Evolutionary conservation across 257 asterid genomes (phyloP), one percentile per base, ranked within the genome.

Genomic region (Nicotiana noctiflora): DNA sequence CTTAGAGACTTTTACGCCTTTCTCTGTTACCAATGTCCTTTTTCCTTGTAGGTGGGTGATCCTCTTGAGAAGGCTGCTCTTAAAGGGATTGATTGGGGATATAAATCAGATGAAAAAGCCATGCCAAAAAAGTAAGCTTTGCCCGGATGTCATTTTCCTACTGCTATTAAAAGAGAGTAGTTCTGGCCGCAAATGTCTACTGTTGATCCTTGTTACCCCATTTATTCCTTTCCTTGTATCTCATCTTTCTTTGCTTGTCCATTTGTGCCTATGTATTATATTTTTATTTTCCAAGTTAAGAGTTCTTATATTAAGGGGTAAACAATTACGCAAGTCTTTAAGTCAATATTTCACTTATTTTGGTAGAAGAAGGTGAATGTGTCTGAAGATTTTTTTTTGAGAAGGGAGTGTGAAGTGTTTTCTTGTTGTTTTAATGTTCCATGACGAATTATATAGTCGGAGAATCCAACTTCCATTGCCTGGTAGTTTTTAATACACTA

Each of bases 31-130:
- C 56, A 29, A 32, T 80, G 18, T 46, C 70, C 68, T 87, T 51
- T 80, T 81, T 87, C 51, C 76, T 75, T 87, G 82, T 88, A 95
- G 99, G 99, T 95, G 81, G 99, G 99, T n/a, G 99, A 95, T 89
- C 99, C 99, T 82, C 98, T 95, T 86, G 99, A 95, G 88, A 93
- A 92, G 87, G 98, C 98, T 83, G 98, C 99, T n/a, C 90, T 95
- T 57, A 91, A 90, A 82, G 99, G 98, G 88, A 93, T 95, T 66
- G 97, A 90, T 49, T 95, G 99, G 99, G 85, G 87, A 82, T 95
- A 95, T 87, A 93, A 86, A 86, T 93, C 98, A 86, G 99, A 95
- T 90, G 99, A 95, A 85, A 95, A 95, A 84, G 97, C 98, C 78
- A 82, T 91, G 87, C 97, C 99, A 44, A 95, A 93, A 86, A 93